phyloP scores from a whole-genome alignment of 2,329 filamentous ascomycete species.

The Karstenula rhodostoma region DNA sequence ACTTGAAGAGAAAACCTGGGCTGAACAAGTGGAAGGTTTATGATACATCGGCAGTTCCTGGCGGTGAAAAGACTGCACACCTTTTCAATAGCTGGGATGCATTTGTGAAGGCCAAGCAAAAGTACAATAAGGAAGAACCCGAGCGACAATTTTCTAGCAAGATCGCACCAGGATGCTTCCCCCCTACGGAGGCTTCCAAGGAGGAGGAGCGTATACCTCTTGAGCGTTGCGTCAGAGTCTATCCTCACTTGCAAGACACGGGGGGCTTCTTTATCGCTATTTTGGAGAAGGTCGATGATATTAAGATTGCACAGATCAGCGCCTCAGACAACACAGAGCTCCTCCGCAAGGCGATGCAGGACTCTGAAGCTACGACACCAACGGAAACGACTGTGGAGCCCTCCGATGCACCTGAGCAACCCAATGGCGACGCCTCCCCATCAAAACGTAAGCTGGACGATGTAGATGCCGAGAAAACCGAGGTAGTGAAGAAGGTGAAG shows the following conservation, averaged over 20 bases:
- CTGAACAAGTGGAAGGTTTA: slow-evolving; percentile 88
- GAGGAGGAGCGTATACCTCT: slow-evolving; percentile 72
- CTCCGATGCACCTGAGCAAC: slow-evolving; percentile 17
- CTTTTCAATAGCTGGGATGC: slow-evolving; percentile 85
- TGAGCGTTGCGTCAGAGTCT: slow-evolving; percentile 91
- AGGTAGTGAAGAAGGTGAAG: slow-evolving; percentile 43
- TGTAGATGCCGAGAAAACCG: slow-evolving; percentile 30
- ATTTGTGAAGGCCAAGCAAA: slow-evolving; percentile 73
- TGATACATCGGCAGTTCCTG: slow-evolving; percentile 47
- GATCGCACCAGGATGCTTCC: slow-evolving; percentile 85
- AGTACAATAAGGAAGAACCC: slow-evolving; percentile 65
- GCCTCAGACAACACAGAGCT: slow-evolving; percentile 38
- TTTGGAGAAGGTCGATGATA: slow-evolving; percentile 85
- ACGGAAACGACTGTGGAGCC: slow-evolving; percentile 24
- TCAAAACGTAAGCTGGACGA: slow-evolving; percentile 54
- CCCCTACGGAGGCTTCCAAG: slow-evolving; percentile 64
- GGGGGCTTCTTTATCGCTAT: slow-evolving; percentile 98
- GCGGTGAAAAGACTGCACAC: slow-evolving; percentile 73
- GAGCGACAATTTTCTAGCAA: slow-evolving; percentile 59
- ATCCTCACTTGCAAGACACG: slow-evolving; percentile 94
- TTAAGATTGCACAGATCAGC: slow-evolving; percentile 42
- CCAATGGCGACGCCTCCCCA: slow-evolving; percentile 19
- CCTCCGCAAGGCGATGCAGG: slow-evolving; percentile 26
- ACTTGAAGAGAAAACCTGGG: slow-evolving; percentile 78
- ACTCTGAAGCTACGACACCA: slow-evolving; percentile 15